Percentiles rank a stretch among this genome's conserved stretches.
phyloP scores from a whole-genome alignment of 1,284 basidiomycete species.

The Trichosporon faecale region DNA sequence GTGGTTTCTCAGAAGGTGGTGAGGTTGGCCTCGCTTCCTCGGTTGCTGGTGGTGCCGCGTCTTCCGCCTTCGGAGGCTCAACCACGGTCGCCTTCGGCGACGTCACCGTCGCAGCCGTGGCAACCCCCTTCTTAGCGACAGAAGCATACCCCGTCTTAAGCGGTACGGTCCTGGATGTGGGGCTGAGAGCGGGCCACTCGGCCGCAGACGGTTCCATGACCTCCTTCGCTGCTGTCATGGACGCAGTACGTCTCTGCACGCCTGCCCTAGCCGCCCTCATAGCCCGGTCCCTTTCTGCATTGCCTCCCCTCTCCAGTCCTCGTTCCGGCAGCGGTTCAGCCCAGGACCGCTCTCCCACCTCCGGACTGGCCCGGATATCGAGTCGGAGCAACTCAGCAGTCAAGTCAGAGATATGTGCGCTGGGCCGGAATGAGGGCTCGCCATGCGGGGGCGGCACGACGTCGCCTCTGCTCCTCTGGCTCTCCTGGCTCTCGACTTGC shows the following conservation, averaged over 20 bases:
- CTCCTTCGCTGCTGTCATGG: not conserved
- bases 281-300: not conserved
- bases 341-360: not conserved
- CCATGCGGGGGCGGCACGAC: not conserved
- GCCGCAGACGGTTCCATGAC: not conserved
- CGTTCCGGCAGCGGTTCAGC: too few relatives aligned
- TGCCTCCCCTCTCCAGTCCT: too few relatives aligned
- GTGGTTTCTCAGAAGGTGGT: not conserved
- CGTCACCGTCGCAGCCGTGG: not conserved
- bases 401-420: not conserved
- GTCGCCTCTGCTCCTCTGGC: not conserved
- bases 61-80: not conserved
- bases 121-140: not conserved
- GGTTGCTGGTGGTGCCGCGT: too few relatives aligned
- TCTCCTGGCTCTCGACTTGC: not conserved
- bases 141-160: not conserved
- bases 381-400: not conserved
- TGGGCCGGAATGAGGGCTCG: not conserved
- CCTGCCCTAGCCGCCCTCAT: not conserved
- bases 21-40: too few relatives aligned
- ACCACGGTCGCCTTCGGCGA: not conserved
- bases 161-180: not conserved
- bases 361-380: not conserved
- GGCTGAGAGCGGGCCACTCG: not conserved
- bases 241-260: not conserved